Conservation (phyloP, 345 rosid species). For the Garcia nutans region DNA sequence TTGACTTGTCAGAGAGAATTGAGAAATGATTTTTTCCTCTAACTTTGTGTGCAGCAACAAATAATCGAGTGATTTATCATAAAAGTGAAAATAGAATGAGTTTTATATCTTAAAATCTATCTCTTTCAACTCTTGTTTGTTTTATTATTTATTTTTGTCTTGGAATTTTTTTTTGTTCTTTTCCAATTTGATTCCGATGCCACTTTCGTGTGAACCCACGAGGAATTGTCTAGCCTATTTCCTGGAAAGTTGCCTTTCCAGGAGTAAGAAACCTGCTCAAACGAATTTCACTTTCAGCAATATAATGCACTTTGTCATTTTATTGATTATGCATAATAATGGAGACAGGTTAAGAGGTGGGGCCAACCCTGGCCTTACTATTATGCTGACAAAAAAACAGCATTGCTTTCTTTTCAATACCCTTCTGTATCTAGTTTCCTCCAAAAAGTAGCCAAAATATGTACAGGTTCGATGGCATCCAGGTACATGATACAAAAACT, state of each 20-base stretch:
- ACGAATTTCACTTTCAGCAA: not conserved
- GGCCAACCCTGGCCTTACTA: not conserved
- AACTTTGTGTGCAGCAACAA: conserved; percentile 72
- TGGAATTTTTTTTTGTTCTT: not conserved
- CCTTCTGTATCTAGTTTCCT: not conserved
- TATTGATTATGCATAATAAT: not conserved
- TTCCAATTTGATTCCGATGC: conserved; percentile 10
- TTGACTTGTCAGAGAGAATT: conserved; percentile 32
- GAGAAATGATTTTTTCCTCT: conserved; percentile 49
- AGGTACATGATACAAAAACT: not conserved
- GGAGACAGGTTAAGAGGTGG: not conserved
- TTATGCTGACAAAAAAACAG: not conserved
- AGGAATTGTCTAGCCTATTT: not conserved
- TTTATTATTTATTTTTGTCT: conserved; percentile 1
- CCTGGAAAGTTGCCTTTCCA: not conserved
- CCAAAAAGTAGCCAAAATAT: not conserved
- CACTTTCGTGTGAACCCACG: not conserved
- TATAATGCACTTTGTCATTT: not conserved
- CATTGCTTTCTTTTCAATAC: not conserved
- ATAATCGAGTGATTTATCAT: conserved; percentile 52
- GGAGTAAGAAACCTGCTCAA: not conserved
- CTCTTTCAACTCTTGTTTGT: not conserved
- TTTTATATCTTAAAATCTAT: conserved; percentile 24
- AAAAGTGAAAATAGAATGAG: conserved; percentile 37
- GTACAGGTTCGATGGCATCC: not conserved